Percentiles rank a stretch among this genome's conserved stretches.
These are phyloP conservation scores for Clohesyomyces aquaticus DNA, from an alignment of 495 filamentous ascomycete genomes.

Conservation along the genomic window DNA sequence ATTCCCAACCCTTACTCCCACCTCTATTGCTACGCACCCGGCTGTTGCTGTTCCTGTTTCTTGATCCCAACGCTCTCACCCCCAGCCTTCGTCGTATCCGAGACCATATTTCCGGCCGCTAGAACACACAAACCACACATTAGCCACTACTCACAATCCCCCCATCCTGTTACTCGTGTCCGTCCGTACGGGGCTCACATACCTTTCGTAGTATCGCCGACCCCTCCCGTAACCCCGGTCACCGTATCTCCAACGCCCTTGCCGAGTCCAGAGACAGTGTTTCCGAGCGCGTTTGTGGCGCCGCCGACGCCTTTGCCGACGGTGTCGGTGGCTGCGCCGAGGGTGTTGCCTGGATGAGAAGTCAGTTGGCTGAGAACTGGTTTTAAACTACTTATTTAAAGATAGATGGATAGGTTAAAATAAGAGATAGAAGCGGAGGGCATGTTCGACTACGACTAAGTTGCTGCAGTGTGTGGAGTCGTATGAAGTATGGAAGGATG, in stretches of 20 bases:
- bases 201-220: constrained; percentile 37
- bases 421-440: no score
- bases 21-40: constrained; percentile 47
- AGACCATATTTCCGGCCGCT: constrained; percentile 30
- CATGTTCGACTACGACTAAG: no score
- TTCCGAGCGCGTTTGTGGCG: constrained; percentile 55
- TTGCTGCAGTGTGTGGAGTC: constrained; percentile 35
- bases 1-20: no score
- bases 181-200: neutral
- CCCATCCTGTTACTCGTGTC: neutral
- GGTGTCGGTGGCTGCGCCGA: constrained; percentile 56
- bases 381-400: neutral
- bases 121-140: neutral
- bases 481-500: neutral
- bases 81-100: constrained; percentile 45
- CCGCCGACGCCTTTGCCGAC: constrained; percentile 63
- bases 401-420: neutral
- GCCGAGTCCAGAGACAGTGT: constrained; percentile 25
- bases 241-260: constrained; percentile 41
- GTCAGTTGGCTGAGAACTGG: neutral
- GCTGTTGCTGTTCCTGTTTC: constrained; percentile 52
- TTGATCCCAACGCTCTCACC: constrained; percentile 49
- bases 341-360: constrained; percentile 49
- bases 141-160: neutral
- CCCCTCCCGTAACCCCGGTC: constrained; percentile 20